Base-by-base conservation (phyloP, 495 filamentous ascomycete species). In the Daldinia decipiens region DNA sequence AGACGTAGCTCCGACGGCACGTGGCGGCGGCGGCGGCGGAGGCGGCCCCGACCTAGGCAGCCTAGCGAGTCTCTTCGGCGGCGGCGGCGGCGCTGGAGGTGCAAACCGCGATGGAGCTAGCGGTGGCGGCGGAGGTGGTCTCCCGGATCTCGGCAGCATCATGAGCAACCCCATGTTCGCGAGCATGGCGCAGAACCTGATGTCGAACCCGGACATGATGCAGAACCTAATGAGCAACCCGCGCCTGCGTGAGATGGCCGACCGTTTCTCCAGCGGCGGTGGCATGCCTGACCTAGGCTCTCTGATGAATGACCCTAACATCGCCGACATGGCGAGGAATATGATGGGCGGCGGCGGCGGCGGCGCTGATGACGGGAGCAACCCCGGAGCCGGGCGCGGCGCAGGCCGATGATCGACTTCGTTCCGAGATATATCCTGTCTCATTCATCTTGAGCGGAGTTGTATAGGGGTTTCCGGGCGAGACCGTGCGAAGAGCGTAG, bases 151-250 rank as follows among this genome's bases (percentile, higher is more conserved):
- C 38, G 79, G 86, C 62, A 85, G 83, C 60, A 87, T 99, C 76
- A 98, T 99, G 95, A 93, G 81, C 81, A 98, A 99, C 83, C 95
- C 95, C 45, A 98, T 98, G 95, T 94, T 99, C 78, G 84, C 93
- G 45, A 90, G 83, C 82, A 97, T 98, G 93, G 95, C 95, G 26
- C 93, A 97, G 85, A 97, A 93, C 77, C 78, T 99, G 45, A 98
- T 98, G 95, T 91, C 88, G 79, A 98, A 99, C 80, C 95, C 95
- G 12, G 90, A 96, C 5, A 88, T 91, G 86, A 88, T 99, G 85
- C 86, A 85, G 76, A 93, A 92, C 74, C 77, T 98, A 60, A 97
- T 98, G 94, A 93, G 84, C 83, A 97, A 98, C 82, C 95, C 95
- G n/a, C 85, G 87, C 58, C 77, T 98, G 67, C 84, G 91, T 50